These are phyloP conservation scores for Colletotrichum siamense DNA, from an alignment of 2,329 filamentous ascomycete species.

Conservation along the genomic window DNA sequence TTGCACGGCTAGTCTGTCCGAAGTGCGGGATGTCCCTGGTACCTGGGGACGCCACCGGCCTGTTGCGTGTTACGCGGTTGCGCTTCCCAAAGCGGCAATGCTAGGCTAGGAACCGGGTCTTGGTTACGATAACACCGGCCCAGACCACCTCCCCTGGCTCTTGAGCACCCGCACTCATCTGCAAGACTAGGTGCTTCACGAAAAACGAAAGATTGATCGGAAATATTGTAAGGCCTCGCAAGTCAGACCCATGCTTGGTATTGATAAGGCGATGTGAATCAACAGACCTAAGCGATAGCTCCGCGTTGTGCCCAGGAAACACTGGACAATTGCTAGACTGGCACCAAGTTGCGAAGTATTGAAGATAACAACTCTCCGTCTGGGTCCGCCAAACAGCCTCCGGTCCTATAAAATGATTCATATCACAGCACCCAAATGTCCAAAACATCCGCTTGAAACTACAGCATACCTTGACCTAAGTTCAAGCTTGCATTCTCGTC, in stretches of 20 bases:
- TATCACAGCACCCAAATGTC: neutral
- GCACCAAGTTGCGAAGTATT: neutral
- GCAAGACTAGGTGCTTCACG: neutral
- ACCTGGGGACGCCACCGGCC: accelerated
- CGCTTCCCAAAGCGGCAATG: neutral
- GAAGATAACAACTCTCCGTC: neutral
- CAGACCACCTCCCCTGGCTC: neutral
- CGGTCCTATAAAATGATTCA: neutral
- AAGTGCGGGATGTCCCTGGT: neutral
- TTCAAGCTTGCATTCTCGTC: neutral
- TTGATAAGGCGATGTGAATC: neutral
- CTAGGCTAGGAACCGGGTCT: neutral
- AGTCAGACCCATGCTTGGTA: neutral
- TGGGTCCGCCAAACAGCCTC: neutral
- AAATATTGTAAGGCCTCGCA: neutral
- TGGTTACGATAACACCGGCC: neutral
- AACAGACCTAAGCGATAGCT: neutral
- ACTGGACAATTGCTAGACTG: neutral
- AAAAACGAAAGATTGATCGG: accelerated
- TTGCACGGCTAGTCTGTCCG: neutral
- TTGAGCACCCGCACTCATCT: neutral
- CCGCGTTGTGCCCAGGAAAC: neutral
- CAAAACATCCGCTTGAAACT: neutral
- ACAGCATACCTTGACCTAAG: no score
- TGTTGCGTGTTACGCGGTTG: accelerated